Evolutionary conservation across 805 yeast genomes (phyloP).

Genomic region (Metschnikowia sp.): DNA sequence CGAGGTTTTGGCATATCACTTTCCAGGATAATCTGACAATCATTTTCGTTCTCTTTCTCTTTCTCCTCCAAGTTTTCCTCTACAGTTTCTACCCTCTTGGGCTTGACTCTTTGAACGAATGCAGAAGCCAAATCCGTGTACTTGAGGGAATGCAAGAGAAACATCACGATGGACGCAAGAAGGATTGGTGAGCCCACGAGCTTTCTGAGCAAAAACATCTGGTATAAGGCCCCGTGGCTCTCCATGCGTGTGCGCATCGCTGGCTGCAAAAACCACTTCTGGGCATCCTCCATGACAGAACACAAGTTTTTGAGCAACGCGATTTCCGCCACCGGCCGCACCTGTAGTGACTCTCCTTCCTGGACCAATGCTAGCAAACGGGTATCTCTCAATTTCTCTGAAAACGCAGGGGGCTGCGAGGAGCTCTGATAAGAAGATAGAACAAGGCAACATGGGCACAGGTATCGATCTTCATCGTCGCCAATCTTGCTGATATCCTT

Average conservation of each 20-base stretch:
- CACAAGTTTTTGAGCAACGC: conserved; percentile 2
- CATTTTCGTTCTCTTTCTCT: not conserved
- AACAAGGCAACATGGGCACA: conserved; percentile 15
- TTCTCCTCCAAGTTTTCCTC: not conserved
- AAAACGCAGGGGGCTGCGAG: not conserved
- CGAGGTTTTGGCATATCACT: no score
- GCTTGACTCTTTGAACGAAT: not conserved
- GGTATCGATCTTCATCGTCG: conserved; percentile 11
- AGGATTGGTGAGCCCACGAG: conserved; percentile 15
- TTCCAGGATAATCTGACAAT: no score
- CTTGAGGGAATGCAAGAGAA: conserved; percentile 4
- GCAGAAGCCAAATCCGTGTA: not conserved
- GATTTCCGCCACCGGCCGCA: conserved; percentile 10
- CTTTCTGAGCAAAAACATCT: conserved; percentile 15
- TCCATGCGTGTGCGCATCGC: not conserved
- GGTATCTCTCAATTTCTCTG: not conserved
- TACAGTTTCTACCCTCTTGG: not conserved
- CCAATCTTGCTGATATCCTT: conserved; percentile 11
- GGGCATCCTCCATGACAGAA: conserved; percentile 1
- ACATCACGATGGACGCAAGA: not conserved
- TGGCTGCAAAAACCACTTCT: conserved; percentile 1
- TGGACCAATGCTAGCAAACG: conserved; percentile 3
- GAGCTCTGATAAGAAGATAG: conserved; percentile 2
- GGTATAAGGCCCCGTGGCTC: conserved; percentile 3
- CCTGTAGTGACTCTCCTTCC: conserved; percentile 3